Evolutionary conservation across 225 moss, liverwort and hornwort genomes (phyloP).

Genomic region (Pseudoscleropodium purum): DNA sequence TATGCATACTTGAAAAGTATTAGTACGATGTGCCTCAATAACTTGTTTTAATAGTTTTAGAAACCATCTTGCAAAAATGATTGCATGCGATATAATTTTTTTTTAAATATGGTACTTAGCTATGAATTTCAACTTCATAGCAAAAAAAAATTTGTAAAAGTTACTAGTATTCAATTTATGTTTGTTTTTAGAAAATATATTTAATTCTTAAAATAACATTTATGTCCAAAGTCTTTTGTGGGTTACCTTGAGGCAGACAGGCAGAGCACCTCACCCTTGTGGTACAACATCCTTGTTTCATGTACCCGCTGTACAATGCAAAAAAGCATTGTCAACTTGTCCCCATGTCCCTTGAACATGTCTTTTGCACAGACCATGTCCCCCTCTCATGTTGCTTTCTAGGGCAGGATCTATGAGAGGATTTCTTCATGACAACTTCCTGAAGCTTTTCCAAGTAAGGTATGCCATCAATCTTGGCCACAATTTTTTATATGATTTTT

Average conservation of each 20-base stretch:
- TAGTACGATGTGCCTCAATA: not conserved
- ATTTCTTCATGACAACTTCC: not conserved
- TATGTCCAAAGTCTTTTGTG: not conserved
- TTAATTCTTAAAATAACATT: not conserved
- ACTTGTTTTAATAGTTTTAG: not conserved
- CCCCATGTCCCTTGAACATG: not conserved
- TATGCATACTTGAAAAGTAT: not conserved
- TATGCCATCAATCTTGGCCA: not conserved
- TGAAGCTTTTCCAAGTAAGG: not conserved
- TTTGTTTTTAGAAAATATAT: not conserved
- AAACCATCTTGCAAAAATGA: not conserved
- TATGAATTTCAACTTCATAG: not conserved
- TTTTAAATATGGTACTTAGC: too few relatives aligned
- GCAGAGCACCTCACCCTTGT: not conserved
- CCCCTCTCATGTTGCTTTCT: not conserved
- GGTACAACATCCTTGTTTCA: not conserved
- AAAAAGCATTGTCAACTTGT: not conserved
- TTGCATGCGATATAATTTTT: not conserved
- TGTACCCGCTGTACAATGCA: not conserved
- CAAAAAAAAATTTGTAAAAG: not conserved
- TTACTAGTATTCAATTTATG: too few relatives aligned
- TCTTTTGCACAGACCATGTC: not conserved
- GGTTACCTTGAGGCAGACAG: not conserved
- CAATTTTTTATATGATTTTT: not conserved
- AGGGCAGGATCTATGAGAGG: too few relatives aligned